These are phyloP conservation scores for Plasmodium coatneyi DNA, from an alignment of 169 alveolate genomes.

Conservation along the genomic window DNA sequence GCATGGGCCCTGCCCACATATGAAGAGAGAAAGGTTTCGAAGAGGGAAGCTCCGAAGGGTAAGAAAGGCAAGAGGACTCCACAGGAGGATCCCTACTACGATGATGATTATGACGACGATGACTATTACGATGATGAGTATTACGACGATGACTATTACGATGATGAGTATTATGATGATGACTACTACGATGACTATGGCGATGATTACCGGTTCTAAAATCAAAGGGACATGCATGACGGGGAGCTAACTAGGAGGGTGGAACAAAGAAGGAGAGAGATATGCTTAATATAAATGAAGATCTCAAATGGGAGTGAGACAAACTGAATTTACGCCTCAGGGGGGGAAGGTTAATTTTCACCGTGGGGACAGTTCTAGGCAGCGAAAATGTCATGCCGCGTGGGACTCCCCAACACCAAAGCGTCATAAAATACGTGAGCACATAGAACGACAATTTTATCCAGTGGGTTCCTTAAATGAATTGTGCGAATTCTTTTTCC, in stretches of 20 bases:
- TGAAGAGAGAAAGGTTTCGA: conserved; percentile 8
- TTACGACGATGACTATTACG: not conserved
- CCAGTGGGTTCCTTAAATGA: not conserved
- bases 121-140: conserved; percentile 5
- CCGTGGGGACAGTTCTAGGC: not conserved
- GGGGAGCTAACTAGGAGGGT: not conserved
- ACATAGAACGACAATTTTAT: not conserved
- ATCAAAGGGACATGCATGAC: not conserved
- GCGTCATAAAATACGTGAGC: not conserved
- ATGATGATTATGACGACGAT: conserved; percentile 3
- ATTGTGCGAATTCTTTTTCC: not conserved
- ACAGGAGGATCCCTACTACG: not conserved
- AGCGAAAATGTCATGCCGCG: not conserved
- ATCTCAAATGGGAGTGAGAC: not conserved
- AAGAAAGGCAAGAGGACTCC: not conserved
- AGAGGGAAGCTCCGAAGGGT: not conserved
- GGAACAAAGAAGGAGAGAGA: not conserved
- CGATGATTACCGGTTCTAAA: not conserved
- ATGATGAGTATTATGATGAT: not conserved
- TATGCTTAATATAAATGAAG: not conserved
- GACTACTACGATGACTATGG: not conserved
- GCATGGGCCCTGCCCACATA: conserved; percentile 12
- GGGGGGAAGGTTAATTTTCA: not conserved
- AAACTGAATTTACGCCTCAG: not conserved
- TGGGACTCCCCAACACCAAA: conserved; percentile 6